These are phyloP conservation scores for Ophiostoma montium DNA, from an alignment of 2,329 filamentous ascomycete species.

Conservation along the genomic window DNA sequence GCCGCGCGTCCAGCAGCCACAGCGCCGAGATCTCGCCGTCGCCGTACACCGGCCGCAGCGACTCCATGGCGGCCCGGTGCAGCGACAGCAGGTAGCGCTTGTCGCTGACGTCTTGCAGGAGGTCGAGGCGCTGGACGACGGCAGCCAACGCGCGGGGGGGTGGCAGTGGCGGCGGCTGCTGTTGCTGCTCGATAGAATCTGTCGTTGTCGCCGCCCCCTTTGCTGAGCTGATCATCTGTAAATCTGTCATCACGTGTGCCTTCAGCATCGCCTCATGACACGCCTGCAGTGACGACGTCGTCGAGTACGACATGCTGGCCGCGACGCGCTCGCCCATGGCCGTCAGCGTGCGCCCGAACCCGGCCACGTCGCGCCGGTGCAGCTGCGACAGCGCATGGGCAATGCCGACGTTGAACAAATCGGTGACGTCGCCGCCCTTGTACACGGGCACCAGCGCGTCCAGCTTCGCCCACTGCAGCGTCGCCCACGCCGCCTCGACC, in stretches of 20 bases:
- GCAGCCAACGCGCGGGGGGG: constrained; percentile 31
- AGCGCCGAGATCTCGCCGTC: constrained; percentile 64
- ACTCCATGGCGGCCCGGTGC: constrained; percentile 73
- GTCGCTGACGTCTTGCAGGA: constrained; percentile 75
- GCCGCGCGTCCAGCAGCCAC: constrained; percentile 73
- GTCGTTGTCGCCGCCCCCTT: not conserved
- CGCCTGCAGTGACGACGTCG: constrained; percentile 66
- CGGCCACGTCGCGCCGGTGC: constrained; percentile 32
- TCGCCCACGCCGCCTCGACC: constrained; percentile 85
- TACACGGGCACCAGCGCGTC: constrained; percentile 48
- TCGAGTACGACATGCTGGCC: constrained; percentile 58
- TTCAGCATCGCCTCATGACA: constrained; percentile 77
- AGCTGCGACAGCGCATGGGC: constrained; percentile 53
- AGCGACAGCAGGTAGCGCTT: constrained; percentile 89
- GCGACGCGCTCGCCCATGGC: constrained; percentile 57
- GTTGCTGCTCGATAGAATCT: constrained; percentile 26
- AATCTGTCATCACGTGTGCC: constrained; percentile 74
- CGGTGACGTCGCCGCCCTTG: constrained; percentile 30
- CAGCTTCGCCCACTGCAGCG: constrained; percentile 65
- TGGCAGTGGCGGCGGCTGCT: constrained; percentile 14
- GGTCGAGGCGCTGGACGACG: constrained; percentile 66
- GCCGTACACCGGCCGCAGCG: constrained; percentile 54
- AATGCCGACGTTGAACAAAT: constrained; percentile 73
- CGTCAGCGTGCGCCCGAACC: constrained; percentile 44
- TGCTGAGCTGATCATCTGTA: constrained; percentile 52